Conservation (phyloP, 768 basidiomycete species). For the Austroboletus festivus region DNA sequence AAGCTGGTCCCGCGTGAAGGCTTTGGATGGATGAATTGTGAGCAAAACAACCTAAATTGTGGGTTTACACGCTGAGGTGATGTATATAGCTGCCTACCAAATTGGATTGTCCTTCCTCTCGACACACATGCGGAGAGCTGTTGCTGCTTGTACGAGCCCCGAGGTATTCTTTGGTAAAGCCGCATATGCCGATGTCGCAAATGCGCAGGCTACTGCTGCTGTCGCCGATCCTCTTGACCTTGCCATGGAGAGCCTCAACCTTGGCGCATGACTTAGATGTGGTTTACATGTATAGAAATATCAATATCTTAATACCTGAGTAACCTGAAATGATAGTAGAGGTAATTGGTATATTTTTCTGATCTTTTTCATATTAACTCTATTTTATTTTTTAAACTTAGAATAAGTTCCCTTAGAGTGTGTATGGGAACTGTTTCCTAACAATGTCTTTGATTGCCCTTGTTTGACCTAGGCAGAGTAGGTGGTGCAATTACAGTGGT, state of each 20-base stretch:
- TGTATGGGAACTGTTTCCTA: too few relatives aligned
- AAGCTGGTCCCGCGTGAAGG: conserved; percentile 96
- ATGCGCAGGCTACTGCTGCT: conserved; percentile 33
- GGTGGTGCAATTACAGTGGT: too few relatives aligned
- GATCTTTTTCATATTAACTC: too few relatives aligned
- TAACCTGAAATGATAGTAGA: conserved; percentile 3
- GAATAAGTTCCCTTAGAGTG: too few relatives aligned
- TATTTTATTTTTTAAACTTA: too few relatives aligned
- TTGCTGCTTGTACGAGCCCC: conserved; percentile 91
- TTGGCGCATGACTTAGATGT: conserved; percentile 16
- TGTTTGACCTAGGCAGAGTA: too few relatives aligned
- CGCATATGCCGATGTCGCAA: conserved; percentile 34
- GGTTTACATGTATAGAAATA: conserved; percentile 3
- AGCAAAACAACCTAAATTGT: conserved; percentile 27
- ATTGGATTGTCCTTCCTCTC: conserved; percentile 94
- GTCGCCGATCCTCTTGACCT: conserved; percentile 57
- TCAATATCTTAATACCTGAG: conserved; percentile 15
- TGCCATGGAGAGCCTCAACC: conserved; percentile 55
- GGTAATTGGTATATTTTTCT: not conserved
- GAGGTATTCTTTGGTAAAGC: conserved; percentile 78
- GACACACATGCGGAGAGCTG: conserved; percentile 91
- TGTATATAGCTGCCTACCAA: conserved; percentile 79
- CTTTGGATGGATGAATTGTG: conserved; percentile 98
- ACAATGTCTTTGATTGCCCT: too few relatives aligned
- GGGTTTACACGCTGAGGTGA: conserved; percentile 1